Conservation (phyloP, 1,284 basidiomycete genomes). For the Melanopsichium pennsylvanicum region DNA sequence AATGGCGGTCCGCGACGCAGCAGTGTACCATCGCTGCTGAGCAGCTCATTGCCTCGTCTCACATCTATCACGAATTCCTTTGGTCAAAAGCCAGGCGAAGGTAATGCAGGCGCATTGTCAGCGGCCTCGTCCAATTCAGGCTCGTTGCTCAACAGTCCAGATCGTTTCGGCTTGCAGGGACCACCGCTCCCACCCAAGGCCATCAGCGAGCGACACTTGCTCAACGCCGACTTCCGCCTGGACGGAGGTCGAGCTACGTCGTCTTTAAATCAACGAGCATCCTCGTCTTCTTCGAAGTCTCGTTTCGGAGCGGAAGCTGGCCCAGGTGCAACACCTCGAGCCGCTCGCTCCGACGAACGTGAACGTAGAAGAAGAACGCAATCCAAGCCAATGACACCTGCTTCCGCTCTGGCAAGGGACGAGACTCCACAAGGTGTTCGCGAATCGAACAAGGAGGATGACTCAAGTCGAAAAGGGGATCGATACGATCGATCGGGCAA, state of each 20-base stretch:
- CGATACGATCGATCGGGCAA: conserved; percentile 10
- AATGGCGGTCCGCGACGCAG: conserved; percentile 20
- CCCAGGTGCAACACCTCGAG: conserved; percentile 9
- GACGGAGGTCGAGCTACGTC: conserved; percentile 23
- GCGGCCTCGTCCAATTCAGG: conserved; percentile 20
- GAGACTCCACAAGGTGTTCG: conserved; percentile 28
- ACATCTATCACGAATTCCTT: conserved; percentile 32
- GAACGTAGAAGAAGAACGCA: conserved; percentile 19
- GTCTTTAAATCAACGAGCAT: neutral
- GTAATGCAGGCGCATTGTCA: conserved; percentile 7
- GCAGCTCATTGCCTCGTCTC: conserved; percentile 28
- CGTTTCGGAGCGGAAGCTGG: neutral
- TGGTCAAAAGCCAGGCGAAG: conserved; percentile 16
- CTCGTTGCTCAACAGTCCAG: conserved; percentile 51
- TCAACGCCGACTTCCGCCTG: conserved; percentile 58
- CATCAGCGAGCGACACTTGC: conserved; percentile 57
- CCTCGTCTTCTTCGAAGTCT: neutral
- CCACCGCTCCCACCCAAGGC: conserved; percentile 57
- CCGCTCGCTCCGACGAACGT: conserved; percentile 2
- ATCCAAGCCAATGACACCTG: conserved; percentile 32
- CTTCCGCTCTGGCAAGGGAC: conserved; percentile 30
- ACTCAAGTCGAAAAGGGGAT: neutral
- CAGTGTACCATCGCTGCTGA: conserved; percentile 22
- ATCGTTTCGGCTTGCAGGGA: conserved; percentile 57
- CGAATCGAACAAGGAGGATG: conserved; percentile 3